Base-by-base conservation (phyloP, 305 asterid genomes). In the Ajuga reptans region DNA sequence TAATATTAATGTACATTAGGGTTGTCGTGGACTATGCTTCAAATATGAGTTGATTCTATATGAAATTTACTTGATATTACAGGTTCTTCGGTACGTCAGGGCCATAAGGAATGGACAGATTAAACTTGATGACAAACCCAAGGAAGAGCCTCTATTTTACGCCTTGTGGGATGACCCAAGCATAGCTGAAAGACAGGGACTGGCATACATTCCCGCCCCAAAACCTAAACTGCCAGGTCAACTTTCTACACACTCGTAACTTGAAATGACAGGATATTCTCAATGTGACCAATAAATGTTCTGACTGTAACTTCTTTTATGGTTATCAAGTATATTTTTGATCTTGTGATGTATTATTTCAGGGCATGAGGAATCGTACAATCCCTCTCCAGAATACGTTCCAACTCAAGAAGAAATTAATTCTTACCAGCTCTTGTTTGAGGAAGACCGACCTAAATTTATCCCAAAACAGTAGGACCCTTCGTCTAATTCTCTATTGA, bases 311-410 rank as follows among this genome's bases (percentile, higher is more conserved):
- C 51, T 10, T 75, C 34, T 62, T 29, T 5, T 56, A 29, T n/a
- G 49, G 12, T 58, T 21, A 52, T 72, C 10, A 11, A 45, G 21
- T 67, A 51, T 39, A 9, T 42, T 54, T 57, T 51, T 71, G 68
- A 17, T 65, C 24, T 17, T 53, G 78, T 77, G 55, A 69, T 57
- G 29, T 50, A 45, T 68, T 54, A 36, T 78, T 83, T 78, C 84
- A 93, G 97, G 99, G 66, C 97, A 93, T n/a, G 97, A 89, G 72
- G 96, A 91, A 77, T 89, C 99, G 47, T 93, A 84, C 75, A 89
- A 86, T 78, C 99, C 99, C 73, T 87, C 99, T 64, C 73, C 75
- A 55, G 99, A 93, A 70, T 93, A 93, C 79, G 85, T 93, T 71
- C 99, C 93, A 45, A 79, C 97, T n/a, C 92, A 84, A 77, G 99